Evolutionary conservation across 345 rosid genomes (phyloP).

Genomic region (Crucihimalaya himalaica): DNA sequence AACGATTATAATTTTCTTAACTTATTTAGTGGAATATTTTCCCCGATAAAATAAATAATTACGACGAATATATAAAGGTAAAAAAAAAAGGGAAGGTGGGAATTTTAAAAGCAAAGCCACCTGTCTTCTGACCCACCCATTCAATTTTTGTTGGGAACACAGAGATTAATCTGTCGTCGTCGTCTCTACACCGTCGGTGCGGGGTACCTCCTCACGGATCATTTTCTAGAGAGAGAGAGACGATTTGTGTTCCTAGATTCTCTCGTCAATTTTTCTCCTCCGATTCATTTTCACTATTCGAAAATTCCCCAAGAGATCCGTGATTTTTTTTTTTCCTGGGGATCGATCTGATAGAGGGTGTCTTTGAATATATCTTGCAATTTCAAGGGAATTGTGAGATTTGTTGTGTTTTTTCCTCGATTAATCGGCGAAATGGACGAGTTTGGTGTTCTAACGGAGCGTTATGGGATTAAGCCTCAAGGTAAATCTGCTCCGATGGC

Average conservation of each 20-base stretch:
- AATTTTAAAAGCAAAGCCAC: slow-evolving; percentile 30
- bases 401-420: not conserved
- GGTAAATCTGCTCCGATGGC: slow-evolving; percentile 93
- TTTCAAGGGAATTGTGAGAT: not conserved
- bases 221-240: slow-evolving; percentile 4
- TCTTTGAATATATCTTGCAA: not conserved
- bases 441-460: slow-evolving; percentile 81
- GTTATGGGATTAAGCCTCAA: slow-evolving; percentile 77
- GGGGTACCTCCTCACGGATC: slow-evolving; percentile 12
- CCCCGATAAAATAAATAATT: not conserved
- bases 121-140: slow-evolving; percentile 35
- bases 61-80: not conserved
- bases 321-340: not conserved
- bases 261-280: slow-evolving; percentile 24
- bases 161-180: slow-evolving; percentile 29
- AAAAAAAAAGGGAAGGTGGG: slow-evolving; percentile 24
- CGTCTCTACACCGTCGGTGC: slow-evolving; percentile 35
- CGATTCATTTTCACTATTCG: slow-evolving; percentile 12
- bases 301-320: slow-evolving; percentile 21
- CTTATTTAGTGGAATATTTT: not conserved
- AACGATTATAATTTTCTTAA: not conserved
- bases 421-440: slow-evolving; percentile 58
- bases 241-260: slow-evolving; percentile 20
- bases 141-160: not conserved
- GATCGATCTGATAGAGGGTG: slow-evolving; percentile 1